A percentile compares a stretch with the other conserved stretches of the same genome.
Evolutionary conservation across 768 basidiomycete species (phyloP).

Genomic region (Pleurotus sapidus): DNA sequence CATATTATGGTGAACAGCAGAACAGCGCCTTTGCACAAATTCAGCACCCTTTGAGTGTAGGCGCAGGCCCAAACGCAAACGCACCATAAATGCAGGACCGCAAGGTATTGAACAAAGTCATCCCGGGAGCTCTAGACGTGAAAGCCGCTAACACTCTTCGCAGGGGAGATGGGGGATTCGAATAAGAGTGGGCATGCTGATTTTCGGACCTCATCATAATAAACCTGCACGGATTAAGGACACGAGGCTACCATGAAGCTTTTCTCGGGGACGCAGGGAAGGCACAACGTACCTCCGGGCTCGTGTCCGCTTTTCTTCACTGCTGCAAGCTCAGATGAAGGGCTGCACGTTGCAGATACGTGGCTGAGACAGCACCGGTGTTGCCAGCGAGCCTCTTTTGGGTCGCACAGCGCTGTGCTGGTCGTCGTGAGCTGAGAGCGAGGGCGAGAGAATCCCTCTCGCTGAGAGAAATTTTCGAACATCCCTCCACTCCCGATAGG

Average conservation of each 20-base stretch:
- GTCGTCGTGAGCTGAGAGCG: background rate
- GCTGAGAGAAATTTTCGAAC: background rate
- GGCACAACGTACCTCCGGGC: slow-evolving; percentile 2
- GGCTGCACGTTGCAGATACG: slow-evolving; percentile 4
- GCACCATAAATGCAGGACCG: slow-evolving; percentile 67
- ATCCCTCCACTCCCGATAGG: background rate
- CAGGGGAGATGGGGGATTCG: slow-evolving; percentile 18
- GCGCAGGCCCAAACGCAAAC: slow-evolving; percentile 18
- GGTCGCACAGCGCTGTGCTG: background rate
- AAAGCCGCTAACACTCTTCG: slow-evolving; percentile 6
- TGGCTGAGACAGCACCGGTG: background rate
- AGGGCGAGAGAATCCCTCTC: background rate
- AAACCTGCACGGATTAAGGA: slow-evolving; percentile 24
- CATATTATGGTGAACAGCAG: slow-evolving; percentile 77
- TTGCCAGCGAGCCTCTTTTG: background rate
- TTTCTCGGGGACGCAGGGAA: slow-evolving; percentile 7
- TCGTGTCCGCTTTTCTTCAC: background rate
- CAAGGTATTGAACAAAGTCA: slow-evolving; percentile 73
- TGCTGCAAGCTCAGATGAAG: slow-evolving; percentile 1
- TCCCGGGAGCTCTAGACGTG: slow-evolving; percentile 34
- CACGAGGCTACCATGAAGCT: slow-evolving; percentile 48
- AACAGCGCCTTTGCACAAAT: slow-evolving; percentile 46
- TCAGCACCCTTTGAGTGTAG: slow-evolving; percentile 6
- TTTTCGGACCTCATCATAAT: slow-evolving; percentile 43
- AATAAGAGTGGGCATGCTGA: slow-evolving; percentile 23